Conservation (phyloP, 1,284 basidiomycete genomes). For the Paramarasmius palmivorus region DNA sequence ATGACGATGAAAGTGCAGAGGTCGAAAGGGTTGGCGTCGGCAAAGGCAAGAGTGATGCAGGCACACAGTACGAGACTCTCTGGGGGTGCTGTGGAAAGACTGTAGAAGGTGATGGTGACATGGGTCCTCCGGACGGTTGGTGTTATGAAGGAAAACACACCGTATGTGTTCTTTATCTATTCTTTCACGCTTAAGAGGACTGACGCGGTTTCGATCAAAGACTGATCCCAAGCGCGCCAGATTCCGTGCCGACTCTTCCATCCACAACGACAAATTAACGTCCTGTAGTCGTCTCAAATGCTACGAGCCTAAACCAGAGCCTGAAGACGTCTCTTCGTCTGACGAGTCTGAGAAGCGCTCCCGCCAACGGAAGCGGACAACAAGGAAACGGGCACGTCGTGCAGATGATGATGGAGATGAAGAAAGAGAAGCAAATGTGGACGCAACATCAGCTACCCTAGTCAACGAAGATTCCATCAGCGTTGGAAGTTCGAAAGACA, state of each 20-base stretch:
- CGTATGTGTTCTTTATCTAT: constrained; percentile 36
- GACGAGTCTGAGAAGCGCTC: constrained; percentile 10
- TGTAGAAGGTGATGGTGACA: constrained; percentile 72
- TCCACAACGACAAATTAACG: constrained; percentile 63
- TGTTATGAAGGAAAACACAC: constrained; percentile 82
- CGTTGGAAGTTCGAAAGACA: neutral
- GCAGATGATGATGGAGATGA: constrained; percentile 1
- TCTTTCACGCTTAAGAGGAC: constrained; percentile 9
- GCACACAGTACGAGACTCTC: constrained; percentile 45
- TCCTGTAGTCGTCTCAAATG: constrained; percentile 60
- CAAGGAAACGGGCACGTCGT: constrained; percentile 14
- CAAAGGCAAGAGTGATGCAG: constrained; percentile 9
- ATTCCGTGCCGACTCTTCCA: constrained; percentile 73
- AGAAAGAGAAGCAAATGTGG: constrained; percentile 9
- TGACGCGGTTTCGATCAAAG: constrained; percentile 31
- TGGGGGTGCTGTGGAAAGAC: constrained; percentile 73
- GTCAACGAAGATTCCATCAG: neutral
- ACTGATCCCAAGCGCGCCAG: constrained; percentile 72
- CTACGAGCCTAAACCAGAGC: constrained; percentile 32
- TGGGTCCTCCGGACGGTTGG: constrained; percentile 81
- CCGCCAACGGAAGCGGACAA: constrained; percentile 16
- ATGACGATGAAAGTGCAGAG: constrained; percentile 48
- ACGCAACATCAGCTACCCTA: neutral
- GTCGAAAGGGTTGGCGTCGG: constrained; percentile 38
- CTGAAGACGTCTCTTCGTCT: constrained; percentile 21